Evolutionary conservation across 169 alveolate species (phyloP).

Genomic region (Neospora caninum): DNA sequence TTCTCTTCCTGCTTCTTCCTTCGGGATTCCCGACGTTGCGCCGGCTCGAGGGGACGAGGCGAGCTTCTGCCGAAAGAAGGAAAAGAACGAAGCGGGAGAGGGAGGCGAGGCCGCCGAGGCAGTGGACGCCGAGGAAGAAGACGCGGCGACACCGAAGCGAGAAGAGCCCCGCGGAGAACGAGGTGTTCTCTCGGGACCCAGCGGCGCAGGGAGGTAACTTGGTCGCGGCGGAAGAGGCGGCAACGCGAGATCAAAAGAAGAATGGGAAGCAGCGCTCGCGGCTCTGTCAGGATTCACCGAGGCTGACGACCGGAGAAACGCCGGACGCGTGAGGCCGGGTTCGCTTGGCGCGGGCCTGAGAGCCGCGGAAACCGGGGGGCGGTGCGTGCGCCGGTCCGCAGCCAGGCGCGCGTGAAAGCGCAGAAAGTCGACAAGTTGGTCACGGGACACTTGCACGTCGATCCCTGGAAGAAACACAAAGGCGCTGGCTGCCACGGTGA

Average conservation of each 20-base stretch:
- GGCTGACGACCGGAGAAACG: not conserved
- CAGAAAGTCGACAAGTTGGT: not conserved
- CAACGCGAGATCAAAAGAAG: not conserved
- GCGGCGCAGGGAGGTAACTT: not conserved
- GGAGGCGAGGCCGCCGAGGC: too few species aligned
- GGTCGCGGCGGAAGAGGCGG: not conserved
- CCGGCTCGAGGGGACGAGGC: not conserved
- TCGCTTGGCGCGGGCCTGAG: not conserved
- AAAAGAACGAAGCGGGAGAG: not conserved
- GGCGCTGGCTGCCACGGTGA: not conserved
- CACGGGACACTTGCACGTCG: not conserved
- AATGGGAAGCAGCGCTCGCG: not conserved
- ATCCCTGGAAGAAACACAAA: not conserved
- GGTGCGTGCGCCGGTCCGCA: not conserved
- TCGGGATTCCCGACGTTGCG: not conserved
- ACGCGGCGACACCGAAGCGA: not conserved
- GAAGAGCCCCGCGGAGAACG: not conserved
- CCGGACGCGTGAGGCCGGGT: not conserved
- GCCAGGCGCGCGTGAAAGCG: not conserved
- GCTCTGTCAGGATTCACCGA: not conserved
- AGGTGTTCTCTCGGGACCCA: not conserved
- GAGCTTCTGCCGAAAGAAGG: not conserved
- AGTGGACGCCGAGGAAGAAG: not conserved
- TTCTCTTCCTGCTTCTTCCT: not conserved
- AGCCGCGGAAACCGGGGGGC: not conserved